Percentiles rank a stretch among this genome's conserved stretches.
These are phyloP conservation scores for Venturia nashicola DNA, from an alignment of 2,329 filamentous ascomycete species.

Conservation along the genomic window DNA sequence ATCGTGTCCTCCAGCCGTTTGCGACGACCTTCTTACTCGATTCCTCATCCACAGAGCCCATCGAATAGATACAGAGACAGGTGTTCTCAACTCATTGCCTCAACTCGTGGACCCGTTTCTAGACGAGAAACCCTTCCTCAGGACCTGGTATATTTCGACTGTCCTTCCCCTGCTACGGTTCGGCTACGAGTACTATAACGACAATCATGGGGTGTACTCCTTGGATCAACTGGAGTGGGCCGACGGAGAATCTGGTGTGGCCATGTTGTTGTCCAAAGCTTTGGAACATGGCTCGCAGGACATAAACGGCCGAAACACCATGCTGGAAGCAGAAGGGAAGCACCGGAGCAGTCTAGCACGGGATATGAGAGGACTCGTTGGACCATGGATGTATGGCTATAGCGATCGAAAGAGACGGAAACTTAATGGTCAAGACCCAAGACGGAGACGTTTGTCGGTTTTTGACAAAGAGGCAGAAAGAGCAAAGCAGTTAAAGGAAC, in stretches of 20 bases:
- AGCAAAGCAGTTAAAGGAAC: conserved; percentile 25
- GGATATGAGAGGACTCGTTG: conserved; percentile 55
- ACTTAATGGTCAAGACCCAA: conserved; percentile 19
- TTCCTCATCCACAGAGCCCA: conserved; percentile 60
- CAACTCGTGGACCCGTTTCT: conserved; percentile 59
- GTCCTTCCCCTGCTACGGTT: conserved; percentile 57
- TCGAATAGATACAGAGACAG: conserved; percentile 58
- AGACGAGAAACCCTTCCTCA: conserved; percentile 45
- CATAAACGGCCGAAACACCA: conserved; percentile 15
- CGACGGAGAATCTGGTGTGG: conserved; percentile 45
- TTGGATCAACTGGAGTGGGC: conserved; percentile 53
- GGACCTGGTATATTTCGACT: conserved; percentile 56
- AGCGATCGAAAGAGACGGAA: conserved; percentile 43
- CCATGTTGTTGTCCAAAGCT: conserved; percentile 49
- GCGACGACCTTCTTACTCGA: conserved; percentile 43
- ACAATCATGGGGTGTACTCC: conserved; percentile 35
- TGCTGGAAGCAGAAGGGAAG: not conserved
- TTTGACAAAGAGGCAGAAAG: not conserved
- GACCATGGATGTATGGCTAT: conserved; percentile 61
- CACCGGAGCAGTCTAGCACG: conserved; percentile 37
- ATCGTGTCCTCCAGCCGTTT: conserved; percentile 34
- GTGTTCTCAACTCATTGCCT: conserved; percentile 56
- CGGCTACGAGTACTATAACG: conserved; percentile 57
- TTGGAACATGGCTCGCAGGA: conserved; percentile 22
- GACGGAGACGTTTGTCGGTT: not conserved